Evolutionary conservation across 257 asterid species (phyloP).

Genomic region (Catharanthus roseus): DNA sequence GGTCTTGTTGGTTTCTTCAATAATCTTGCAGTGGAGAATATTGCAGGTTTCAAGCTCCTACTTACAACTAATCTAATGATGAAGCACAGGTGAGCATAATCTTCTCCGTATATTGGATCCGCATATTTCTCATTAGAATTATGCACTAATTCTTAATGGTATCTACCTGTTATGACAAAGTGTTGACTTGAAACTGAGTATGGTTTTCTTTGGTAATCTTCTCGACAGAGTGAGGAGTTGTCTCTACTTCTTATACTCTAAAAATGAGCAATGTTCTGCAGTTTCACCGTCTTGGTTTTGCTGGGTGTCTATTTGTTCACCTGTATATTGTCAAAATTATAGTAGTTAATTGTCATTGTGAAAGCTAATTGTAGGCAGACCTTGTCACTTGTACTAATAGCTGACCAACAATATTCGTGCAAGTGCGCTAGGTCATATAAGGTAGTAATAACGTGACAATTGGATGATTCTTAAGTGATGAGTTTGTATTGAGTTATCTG

Average conservation of each 20-base stretch:
- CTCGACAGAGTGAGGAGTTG: no score
- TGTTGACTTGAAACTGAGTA: background rate
- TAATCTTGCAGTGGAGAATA: slow-evolving; percentile 87
- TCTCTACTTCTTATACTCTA: no score
- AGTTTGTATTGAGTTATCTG: no score
- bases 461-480: no score
- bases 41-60: slow-evolving; percentile 83
- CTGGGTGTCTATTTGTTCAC: background rate
- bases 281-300: background rate
- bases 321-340: background rate
- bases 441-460: no score
- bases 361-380: background rate
- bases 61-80: slow-evolving; percentile 58
- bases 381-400: background rate
- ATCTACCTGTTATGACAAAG: background rate
- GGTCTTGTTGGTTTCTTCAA: slow-evolving; percentile 80
- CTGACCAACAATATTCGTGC: background rate
- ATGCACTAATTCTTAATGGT: background rate
- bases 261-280: no score
- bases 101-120: slow-evolving; percentile 2
- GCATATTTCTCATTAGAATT: background rate
- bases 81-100: slow-evolving; percentile 47
- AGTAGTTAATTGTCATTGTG: background rate
- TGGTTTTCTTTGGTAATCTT: background rate
- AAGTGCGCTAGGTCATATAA: background rate